Evolutionary conservation across 129 eudicot species (phyloP), one percentile per base, ranked within the genome.

Genomic region (Dittrichia graveolens): DNA sequence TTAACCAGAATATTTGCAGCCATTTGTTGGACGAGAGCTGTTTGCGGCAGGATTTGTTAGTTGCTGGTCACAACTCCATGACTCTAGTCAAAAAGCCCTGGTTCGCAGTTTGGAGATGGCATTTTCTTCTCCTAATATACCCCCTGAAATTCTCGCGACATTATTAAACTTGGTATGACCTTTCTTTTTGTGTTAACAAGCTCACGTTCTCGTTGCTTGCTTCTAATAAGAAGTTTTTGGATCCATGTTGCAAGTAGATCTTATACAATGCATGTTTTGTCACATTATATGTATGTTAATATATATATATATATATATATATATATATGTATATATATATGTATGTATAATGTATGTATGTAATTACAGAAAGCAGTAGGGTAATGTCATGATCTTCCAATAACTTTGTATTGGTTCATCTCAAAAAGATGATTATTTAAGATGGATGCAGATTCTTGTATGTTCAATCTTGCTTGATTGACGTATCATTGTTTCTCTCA

Each of bases 21-120:
- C 99, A 67, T 88, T 88, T 88, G 97, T 95, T 40, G 99, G 99
- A 59, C 84, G 97, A 52, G 99, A 95, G 80, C 78, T 95, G 79
- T 95, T 95, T 86, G 97, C 97, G 18, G 99, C 96, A 44, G 97
- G 99, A 74, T 95, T 95, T 84, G 96, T 95, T 72, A 90, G 99
- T 82, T 95, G 99, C 83, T 95, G 99, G 99, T 85, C 99, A 41
- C 85, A 95, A 69, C 79, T 95, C 63, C 83, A 82, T 3, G 97
- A 95, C 77, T 61, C 83, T 68, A 86, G 96, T 86, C 96, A 88
- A 84, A 86, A 80, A 73, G 93, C 94, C 35, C 84, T 90, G 8
- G 96, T 95, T 18, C 87, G 96, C 14, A 90, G 87, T 74, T 79
- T 95, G 71, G 99, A 95, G 83, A 90, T 89, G 88, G 99, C 99